These are phyloP conservation scores for Termitomyces sp. DNA, from an alignment of 768 basidiomycete species.

Conservation along the genomic window DNA sequence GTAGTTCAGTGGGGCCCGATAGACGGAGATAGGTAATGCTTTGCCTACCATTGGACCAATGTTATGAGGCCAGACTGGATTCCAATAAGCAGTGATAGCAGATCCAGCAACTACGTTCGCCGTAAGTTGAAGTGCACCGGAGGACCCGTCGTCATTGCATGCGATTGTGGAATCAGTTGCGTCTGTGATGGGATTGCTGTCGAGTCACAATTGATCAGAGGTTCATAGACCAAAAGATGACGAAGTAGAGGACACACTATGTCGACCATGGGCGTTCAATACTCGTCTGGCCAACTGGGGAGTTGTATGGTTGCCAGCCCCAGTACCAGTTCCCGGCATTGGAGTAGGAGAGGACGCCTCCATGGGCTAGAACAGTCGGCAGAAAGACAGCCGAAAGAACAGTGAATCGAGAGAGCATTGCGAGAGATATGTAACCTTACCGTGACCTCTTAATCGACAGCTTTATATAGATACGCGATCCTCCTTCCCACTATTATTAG, in stretches of 20 bases:
- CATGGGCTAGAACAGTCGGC: conserved; percentile 31
- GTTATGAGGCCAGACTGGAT: conserved; percentile 38
- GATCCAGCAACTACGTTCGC: conserved; percentile 38
- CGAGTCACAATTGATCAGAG: neutral
- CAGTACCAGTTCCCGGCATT: conserved; percentile 33
- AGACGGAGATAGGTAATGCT: neutral
- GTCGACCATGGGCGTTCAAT: conserved; percentile 41
- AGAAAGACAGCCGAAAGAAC: conserved; percentile 25
- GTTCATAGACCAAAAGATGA: neutral
- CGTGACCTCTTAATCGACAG: neutral
- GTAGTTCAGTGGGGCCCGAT: neutral
- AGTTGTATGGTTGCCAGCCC: conserved; percentile 40
- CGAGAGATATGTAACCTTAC: neutral
- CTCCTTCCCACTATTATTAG: neutral
- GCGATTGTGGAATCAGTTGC: conserved; percentile 34
- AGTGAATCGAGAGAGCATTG: conserved; percentile 25
- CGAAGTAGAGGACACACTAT: conserved; percentile 26
- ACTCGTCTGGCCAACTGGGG: conserved; percentile 32
- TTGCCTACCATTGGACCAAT: conserved; percentile 37
- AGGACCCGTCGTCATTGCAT: conserved; percentile 40
- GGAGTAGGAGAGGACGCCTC: conserved; percentile 38
- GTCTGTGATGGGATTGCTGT: conserved; percentile 36
- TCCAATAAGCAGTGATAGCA: conserved; percentile 40
- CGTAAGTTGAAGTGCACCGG: conserved; percentile 36
- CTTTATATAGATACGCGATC: conserved; percentile 3